A percentile compares a stretch with the other conserved stretches of the same genome.
These are phyloP conservation scores for Aspergillus mulundensis DNA, from an alignment of 495 filamentous ascomycete genomes.

Conservation along the genomic window DNA sequence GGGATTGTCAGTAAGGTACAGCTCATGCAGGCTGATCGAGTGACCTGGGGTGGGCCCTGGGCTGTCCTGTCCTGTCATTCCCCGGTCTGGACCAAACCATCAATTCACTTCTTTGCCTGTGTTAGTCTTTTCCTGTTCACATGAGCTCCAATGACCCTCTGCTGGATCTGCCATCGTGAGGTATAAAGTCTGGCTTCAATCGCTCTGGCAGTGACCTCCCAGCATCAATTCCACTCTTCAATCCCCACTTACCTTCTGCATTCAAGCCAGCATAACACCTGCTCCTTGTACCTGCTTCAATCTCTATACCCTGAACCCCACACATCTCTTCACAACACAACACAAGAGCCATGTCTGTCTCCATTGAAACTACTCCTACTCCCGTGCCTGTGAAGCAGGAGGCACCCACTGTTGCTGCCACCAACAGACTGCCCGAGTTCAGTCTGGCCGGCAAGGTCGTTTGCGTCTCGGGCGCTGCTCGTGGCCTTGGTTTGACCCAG, in stretches of 20 bases:
- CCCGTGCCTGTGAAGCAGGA: slow-evolving; percentile 20
- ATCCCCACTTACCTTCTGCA: slow-evolving; percentile 1
- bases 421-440: slow-evolving; percentile 67
- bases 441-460: slow-evolving; percentile 72
- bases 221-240: slow-evolving; percentile 6
- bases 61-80: slow-evolving; percentile 5
- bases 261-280: neutral
- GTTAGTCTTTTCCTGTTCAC: slow-evolving; percentile 14
- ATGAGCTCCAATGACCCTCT: slow-evolving; percentile 12
- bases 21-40: neutral
- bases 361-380: slow-evolving; percentile 34
- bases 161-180: slow-evolving; percentile 10
- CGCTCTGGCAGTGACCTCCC: neutral
- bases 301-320: neutral
- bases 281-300: neutral
- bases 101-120: slow-evolving; percentile 13
- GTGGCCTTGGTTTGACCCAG: slow-evolving; percentile 74
- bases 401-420: slow-evolving; percentile 32
- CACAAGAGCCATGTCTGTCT: slow-evolving; percentile 33
- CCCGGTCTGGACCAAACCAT: slow-evolving; percentile 16
- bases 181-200: slow-evolving; percentile 14
- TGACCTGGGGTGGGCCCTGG: slow-evolving; percentile 4
- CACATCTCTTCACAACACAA: neutral
- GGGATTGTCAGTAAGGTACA: neutral
- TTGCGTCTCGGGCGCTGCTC: slow-evolving; percentile 71